Base-by-base conservation (phyloP, 768 basidiomycete species). In the Rickenella mellea region DNA sequence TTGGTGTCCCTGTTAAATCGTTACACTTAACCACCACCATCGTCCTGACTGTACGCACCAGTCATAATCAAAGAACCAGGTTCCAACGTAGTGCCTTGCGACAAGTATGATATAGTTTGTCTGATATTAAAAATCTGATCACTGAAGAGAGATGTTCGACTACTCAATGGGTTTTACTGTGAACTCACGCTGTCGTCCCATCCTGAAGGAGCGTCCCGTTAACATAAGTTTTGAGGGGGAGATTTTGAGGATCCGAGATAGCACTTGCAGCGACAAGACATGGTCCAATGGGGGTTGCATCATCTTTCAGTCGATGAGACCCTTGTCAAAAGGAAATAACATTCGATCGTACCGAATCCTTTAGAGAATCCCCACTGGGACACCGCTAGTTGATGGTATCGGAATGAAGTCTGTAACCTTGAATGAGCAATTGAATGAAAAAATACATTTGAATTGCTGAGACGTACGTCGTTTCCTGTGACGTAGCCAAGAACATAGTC, bases 331-430 rank as follows among this genome's bases (percentile, higher is more conserved):
- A 26, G 19, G 22, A 24, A 35, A 39, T 30, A 30, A 4, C 40
- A 22, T 26, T 7, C 5, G 14, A 30, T 51, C 71, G 20, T 44
- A 82, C 87, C 89, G 50, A 89, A 93, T 30, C 81, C 71, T 60
- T 93, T 93, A 21, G 86, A 88, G 61, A 88, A 91, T 24, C 74
- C 68, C 89, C 90, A 93, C 51, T 93, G 90, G 1, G 82, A 80
- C 8, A 81, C 79, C 3, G 76, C 75, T 62, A 84, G 65, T 56
- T 92, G 90, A 51, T 83, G 80, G 48, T 80, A 78, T 30, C 90
- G 75, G 73, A 90, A 89, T 4, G 87, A 89, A 2, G 85, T 71
- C 80, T 83, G 47, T 11, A 32, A 25, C 6, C 30, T 38, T 33
- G 19, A 29, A 42, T 38, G 20, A 17, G 40, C 24, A n/a, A 8